A percentile compares a stretch with the other conserved stretches of the same genome.
These are phyloP conservation scores for Penicillium corylophilum DNA, from an alignment of 2,329 filamentous ascomycete species.

Conservation along the genomic window DNA sequence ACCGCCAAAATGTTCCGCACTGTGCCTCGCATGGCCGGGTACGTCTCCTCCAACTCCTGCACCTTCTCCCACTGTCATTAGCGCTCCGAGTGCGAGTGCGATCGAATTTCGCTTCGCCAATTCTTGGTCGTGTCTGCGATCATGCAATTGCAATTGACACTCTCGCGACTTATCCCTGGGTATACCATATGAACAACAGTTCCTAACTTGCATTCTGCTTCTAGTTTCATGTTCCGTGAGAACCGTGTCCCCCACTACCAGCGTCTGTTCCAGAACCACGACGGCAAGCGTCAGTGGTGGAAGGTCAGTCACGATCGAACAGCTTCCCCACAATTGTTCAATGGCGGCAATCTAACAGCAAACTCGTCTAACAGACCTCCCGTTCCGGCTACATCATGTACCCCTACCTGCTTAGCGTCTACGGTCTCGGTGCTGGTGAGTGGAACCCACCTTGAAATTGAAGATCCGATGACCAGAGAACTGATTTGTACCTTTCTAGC, in stretches of 20 bases:
- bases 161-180: neutral
- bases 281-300: conserved; percentile 65
- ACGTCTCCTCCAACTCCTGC: conserved; percentile 23
- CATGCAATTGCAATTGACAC: conserved; percentile 15
- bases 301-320: conserved; percentile 55
- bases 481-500: conserved; percentile 16
- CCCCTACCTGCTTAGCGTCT: conserved; percentile 58
- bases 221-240: conserved; percentile 59
- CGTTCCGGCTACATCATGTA: conserved; percentile 60
- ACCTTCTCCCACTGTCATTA: neutral
- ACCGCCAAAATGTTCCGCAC: conserved; percentile 45
- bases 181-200: neutral
- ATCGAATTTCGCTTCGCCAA: conserved; percentile 16
- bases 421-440: conserved; percentile 51
- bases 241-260: conserved; percentile 69
- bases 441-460: conserved; percentile 8
- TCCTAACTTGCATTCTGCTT: conserved; percentile 19
- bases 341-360: conserved; percentile 14
- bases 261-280: conserved; percentile 64
- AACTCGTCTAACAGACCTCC: conserved; percentile 44
- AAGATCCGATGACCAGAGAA: conserved; percentile 1
- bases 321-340: neutral
- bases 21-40: conserved; percentile 45
- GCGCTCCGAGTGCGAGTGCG: conserved; percentile 12
- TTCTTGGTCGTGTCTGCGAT: conserved; percentile 13